Conservation (phyloP, 371 early-diverging fungal species). For the Amoeboaphelidium protococcarum region DNA sequence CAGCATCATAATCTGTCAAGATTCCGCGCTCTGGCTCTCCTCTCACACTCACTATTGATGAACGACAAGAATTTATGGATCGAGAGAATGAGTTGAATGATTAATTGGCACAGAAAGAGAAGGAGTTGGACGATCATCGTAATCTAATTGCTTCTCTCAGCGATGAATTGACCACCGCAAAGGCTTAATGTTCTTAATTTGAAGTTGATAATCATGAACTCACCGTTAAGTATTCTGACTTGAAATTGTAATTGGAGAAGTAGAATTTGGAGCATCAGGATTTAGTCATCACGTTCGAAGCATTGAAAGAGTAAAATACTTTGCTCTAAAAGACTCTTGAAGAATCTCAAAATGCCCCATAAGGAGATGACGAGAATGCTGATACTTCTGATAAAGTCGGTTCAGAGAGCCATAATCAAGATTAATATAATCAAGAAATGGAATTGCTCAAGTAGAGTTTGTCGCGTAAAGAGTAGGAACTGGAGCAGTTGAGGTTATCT, state of each 20-base stretch:
- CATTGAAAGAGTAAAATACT: conserved; percentile 16
- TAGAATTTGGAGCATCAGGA: conserved; percentile 61
- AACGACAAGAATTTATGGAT: conserved; percentile 68
- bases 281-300: conserved; percentile 12
- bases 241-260: conserved; percentile 56
- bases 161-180: conserved; percentile 35
- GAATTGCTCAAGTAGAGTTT: too few species aligned
- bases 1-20: too few species aligned
- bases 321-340: background rate
- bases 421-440: background rate
- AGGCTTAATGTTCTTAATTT: conserved; percentile 22
- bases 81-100: conserved; percentile 82
- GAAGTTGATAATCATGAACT: conserved; percentile 37
- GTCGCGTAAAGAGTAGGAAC: too few species aligned
- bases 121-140: conserved; percentile 20
- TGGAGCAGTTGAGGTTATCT: conserved; percentile 58
- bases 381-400: background rate
- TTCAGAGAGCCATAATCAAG: background rate
- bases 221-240: conserved; percentile 31
- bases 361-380: background rate
- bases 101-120: conserved; percentile 60
- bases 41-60: conserved; percentile 47
- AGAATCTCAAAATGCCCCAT: background rate
- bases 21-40: conserved; percentile 5
- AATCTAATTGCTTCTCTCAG: conserved; percentile 8